phyloP scores from a whole-genome alignment of 2,329 filamentous ascomycete species.

The Calonectria montana region DNA sequence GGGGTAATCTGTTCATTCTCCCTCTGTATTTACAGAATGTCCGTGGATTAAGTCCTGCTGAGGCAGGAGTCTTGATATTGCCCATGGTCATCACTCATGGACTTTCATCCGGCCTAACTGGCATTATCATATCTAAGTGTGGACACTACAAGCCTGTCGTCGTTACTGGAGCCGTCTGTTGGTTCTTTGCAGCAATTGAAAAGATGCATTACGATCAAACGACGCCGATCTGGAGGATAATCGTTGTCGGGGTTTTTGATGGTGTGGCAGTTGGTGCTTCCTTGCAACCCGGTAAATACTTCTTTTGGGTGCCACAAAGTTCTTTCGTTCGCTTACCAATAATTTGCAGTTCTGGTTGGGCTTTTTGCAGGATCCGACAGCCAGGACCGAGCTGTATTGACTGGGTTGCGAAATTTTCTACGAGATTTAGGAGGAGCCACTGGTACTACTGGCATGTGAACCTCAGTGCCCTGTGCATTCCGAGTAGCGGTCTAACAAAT shows the following conservation, averaged over 20 bases:
- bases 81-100: neutral
- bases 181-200: neutral
- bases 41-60: neutral
- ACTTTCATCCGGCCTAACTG: neutral
- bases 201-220: neutral
- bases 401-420: neutral
- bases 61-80: neutral
- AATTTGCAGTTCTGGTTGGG: neutral
- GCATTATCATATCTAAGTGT: neutral
- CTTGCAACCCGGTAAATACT: neutral
- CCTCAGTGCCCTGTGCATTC: neutral
- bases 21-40: neutral
- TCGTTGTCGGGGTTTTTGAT: neutral
- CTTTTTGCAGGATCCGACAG: neutral
- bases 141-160: neutral
- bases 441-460: neutral
- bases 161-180: neutral
- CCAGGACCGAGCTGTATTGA: neutral
- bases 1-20: neutral
- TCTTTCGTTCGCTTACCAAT: neutral
- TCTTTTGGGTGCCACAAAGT: rapidly evolving
- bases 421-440: neutral
- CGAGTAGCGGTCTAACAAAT: neutral
- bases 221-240: neutral
- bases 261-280: neutral